Base-by-base conservation (phyloP, 441 rosid genomes). In the Croton laevigatus region DNA sequence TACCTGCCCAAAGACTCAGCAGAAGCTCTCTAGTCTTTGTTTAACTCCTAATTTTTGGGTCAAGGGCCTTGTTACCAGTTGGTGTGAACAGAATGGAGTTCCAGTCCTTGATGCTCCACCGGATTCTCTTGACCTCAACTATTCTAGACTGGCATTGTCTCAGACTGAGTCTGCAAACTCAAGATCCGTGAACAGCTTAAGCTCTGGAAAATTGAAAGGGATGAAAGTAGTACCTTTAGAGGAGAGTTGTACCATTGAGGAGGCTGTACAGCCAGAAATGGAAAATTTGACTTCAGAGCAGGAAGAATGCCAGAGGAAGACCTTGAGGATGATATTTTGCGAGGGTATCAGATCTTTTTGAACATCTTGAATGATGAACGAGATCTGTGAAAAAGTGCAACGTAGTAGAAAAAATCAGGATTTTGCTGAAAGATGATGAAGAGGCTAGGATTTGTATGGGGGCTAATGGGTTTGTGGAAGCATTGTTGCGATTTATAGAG, bases 11-110 rank as follows among this genome's bases (percentile, higher is more conserved):
- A 96, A 96, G 79, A 85, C 97, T 74, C 98, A 94, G 72, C 98
- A 96, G 78, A 89, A 85, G 82, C 92, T 94, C 62, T 82, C 88
- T 37, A 98, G 90, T 84, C 88, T 86, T 70, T 78, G 78, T 51
- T 82, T 96, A 82, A 96, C 98, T 66, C 98, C 98, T 32, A 96
- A 96, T 86, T 90, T 89, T 84, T 93, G 98, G 75, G 99, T 94
- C 65, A 96, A 91, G 79, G 97, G 98, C 67, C 99, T 96, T 49
- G 82, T 94, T 69, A 81, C 88, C 20, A 89, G 97, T 83, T 96
- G 98, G 99, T 91, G 99, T 44, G 99, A 96, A 76, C 98, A 90
- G 74, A 86, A 87, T 59, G 98, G 97, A 68, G 84, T 90, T 72
- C 83, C 91, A 3, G 79, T 85, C 32, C 98, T 98, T 2, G 81